Evolutionary conservation across 805 yeast species (phyloP).

Genomic region (Saturnispora ahearnii): DNA sequence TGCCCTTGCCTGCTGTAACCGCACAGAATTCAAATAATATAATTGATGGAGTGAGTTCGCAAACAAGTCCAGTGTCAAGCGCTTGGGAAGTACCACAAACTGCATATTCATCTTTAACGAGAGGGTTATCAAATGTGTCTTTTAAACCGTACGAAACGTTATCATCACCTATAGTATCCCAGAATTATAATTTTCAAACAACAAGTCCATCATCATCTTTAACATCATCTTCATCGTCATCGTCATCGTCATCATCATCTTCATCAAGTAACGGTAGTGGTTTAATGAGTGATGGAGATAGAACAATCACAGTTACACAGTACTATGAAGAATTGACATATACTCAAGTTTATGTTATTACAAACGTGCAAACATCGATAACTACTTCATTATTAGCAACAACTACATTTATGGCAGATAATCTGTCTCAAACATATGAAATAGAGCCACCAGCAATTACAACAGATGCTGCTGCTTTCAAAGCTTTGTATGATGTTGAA

Average conservation of each 20-base stretch:
- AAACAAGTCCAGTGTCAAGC: neutral
- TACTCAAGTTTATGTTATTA: slow-evolving; percentile 24
- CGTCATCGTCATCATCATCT: slow-evolving; percentile 1
- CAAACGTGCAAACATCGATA: slow-evolving; percentile 22
- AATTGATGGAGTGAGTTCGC: neutral
- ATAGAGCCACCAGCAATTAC: slow-evolving; percentile 20
- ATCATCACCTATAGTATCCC: neutral
- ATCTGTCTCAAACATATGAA: slow-evolving; percentile 11
- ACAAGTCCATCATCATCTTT: neutral
- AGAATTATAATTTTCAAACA: neutral
- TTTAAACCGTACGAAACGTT: neutral
- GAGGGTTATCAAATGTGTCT: neutral
- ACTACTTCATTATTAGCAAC: slow-evolving; percentile 19
- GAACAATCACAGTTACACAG: slow-evolving; percentile 15
- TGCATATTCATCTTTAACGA: neutral
- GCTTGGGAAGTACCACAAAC: neutral
- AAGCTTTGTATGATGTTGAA: slow-evolving; percentile 9
- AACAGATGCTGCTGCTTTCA: slow-evolving; percentile 21
- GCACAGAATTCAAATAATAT: slow-evolving; percentile 11
- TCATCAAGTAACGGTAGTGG: neutral
- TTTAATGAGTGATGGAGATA: neutral
- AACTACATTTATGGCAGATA: slow-evolving; percentile 14
- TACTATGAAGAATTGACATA: slow-evolving; percentile 15
- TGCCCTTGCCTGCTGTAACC: slow-evolving; percentile 15
- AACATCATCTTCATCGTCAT: neutral